Evolutionary conservation across 2,329 filamentous ascomycete species (phyloP), one percentile per base, ranked within the genome.

Genomic region (Ophiostoma perfectum): DNA sequence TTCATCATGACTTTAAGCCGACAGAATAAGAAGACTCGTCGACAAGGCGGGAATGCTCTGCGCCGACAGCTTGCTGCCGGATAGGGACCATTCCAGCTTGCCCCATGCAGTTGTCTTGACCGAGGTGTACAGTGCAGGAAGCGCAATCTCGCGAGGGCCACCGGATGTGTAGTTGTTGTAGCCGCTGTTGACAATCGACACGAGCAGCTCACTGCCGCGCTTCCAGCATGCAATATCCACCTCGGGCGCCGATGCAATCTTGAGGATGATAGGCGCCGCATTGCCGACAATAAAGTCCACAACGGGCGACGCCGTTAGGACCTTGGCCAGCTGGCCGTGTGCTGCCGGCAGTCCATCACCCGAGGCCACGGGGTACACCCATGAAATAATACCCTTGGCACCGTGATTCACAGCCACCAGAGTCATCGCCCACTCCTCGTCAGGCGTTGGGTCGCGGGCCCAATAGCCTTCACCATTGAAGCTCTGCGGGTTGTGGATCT

Each of bases 391-490:
- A 4, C 76, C 78, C 70, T 78, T 78, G 16, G 77, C 80, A n/a
- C 79, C 80, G 70, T 81, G 79, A 71, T 82, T 80, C 58, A 84
- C 76, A 0, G 78, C 80, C 14, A 83, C 74, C 36, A 78, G 73
- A 66, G 77, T 78, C 81, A 83, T 83, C 27, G 75, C 81, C 68
- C 78, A 77, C 41, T 76, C 76, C 74, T 84, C 82, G 11, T 74
- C 77, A 2, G 75, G 70, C 1, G 78, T 81, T 8, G 82, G 82
- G 69, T 81, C 78, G 11, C 81, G 76, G n/a, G 73, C 66, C 81
- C 81, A 83, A 74, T 83, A 83, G 18, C 76, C 77, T 73, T 83
- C 79, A 62, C 81, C 81, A 68, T 80, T 76, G 74, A 83, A 83
- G 67, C 77, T 78, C 75, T 84, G 81, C 55, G 81, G 81, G 65